Conservation (phyloP, 2,329 filamentous ascomycete species). For the Trichoderma citrinoviride region DNA sequence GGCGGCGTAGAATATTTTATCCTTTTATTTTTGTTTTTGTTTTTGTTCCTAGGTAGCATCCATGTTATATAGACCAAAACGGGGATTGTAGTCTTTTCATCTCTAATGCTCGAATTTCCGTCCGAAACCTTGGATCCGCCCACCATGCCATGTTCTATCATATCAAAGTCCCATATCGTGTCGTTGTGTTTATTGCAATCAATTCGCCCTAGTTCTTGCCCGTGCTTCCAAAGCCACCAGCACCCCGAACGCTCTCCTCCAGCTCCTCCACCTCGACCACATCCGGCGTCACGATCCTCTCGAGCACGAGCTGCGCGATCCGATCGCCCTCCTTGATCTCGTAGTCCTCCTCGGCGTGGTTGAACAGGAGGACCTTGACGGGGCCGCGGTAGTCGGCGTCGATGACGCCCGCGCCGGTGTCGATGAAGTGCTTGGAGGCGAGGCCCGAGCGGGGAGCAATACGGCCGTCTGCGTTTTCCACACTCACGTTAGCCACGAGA, state of each 20-base stretch:
- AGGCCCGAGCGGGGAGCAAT: conserved; percentile 89
- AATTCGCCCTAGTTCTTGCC: conserved; percentile 42
- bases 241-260: conserved; percentile 85
- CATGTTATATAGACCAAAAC: conserved; percentile 4
- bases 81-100: background rate
- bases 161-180: background rate
- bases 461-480: conserved; percentile 64
- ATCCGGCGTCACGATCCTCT: conserved; percentile 91
- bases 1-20: conserved; percentile 2
- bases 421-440: conserved; percentile 91
- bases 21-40: background rate
- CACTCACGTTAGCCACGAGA: background rate
- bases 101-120: background rate
- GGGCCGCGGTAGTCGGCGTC: conserved; percentile 95
- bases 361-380: conserved; percentile 93
- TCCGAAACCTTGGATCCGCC: background rate
- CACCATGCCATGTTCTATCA: background rate
- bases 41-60: background rate
- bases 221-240: conserved; percentile 88
- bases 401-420: conserved; percentile 93
- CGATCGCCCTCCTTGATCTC: conserved; percentile 80
- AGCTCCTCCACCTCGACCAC: conserved; percentile 86
- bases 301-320: conserved; percentile 87
- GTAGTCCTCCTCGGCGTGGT: conserved; percentile 82
- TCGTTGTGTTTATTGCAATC: background rate